These are phyloP conservation scores for Pilaira anomala DNA, from an alignment of 192 early-diverging fungal species.

Conservation along the genomic window DNA sequence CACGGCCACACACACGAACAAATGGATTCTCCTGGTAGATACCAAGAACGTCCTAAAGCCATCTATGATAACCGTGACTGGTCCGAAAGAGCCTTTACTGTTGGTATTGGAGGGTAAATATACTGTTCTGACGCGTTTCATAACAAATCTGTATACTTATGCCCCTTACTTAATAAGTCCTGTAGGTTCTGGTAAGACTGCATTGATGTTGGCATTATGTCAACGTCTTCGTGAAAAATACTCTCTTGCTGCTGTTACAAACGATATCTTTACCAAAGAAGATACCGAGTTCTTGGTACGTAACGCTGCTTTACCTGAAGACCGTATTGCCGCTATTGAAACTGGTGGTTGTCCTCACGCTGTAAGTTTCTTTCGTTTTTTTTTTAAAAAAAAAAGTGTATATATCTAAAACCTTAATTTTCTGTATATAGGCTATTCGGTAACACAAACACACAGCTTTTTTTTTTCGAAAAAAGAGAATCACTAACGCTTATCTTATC, in stretches of 20 bases:
- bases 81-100: slow-evolving; percentile 90
- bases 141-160: neutral
- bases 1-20: slow-evolving; percentile 93
- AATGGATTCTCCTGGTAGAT: slow-evolving; percentile 84
- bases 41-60: slow-evolving; percentile 69
- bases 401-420: neutral
- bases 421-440: slow-evolving; percentile 33
- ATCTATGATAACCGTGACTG: slow-evolving; percentile 77
- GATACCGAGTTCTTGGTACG: slow-evolving; percentile 94
- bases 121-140: no score
- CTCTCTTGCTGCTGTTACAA: slow-evolving; percentile 90
- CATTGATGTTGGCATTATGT: slow-evolving; percentile 89
- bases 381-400: neutral
- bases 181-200: slow-evolving; percentile 94
- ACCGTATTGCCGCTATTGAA: slow-evolving; percentile 91
- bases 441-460: slow-evolving; percentile 7
- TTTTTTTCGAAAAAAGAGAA: neutral
- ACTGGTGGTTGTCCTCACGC: slow-evolving; percentile 97
- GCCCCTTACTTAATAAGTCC: slow-evolving; percentile 50
- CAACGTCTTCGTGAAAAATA: slow-evolving; percentile 72
- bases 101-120: slow-evolving; percentile 86
- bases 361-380: slow-evolving; percentile 34
- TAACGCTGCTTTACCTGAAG: slow-evolving; percentile 82
- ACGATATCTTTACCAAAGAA: slow-evolving; percentile 97
- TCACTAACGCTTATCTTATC: neutral